Conservation (phyloP, 2,329 filamentous ascomycete genomes). For the Fusarium begoniae region DNA sequence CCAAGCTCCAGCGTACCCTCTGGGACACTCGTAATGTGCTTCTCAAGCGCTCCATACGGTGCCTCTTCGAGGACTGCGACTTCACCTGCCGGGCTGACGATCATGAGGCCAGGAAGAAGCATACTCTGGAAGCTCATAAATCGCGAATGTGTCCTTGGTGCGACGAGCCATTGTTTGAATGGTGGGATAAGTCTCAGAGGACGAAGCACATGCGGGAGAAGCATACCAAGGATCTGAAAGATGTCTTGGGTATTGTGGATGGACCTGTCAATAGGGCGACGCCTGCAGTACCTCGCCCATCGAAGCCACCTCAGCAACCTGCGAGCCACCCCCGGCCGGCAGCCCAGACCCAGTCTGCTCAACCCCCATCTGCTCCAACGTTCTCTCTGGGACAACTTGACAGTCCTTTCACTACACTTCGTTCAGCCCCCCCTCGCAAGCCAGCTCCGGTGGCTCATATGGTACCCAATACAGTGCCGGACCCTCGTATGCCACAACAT, state of each 20-base stretch:
- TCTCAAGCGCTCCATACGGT: slow-evolving; percentile 47
- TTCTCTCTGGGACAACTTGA: neutral
- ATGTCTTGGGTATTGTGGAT: neutral
- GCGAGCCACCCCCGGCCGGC: neutral
- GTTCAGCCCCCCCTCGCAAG: neutral
- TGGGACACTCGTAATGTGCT: slow-evolving; percentile 12
- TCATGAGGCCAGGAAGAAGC: slow-evolving; percentile 44
- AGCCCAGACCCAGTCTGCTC: neutral
- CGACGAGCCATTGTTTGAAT: slow-evolving; percentile 42
- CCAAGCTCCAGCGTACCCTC: slow-evolving; percentile 43
- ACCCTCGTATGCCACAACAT: neutral
- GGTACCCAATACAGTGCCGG: neutral
- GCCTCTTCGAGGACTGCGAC: slow-evolving; percentile 51
- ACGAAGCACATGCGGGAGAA: slow-evolving; percentile 43
- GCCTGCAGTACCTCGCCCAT: neutral
- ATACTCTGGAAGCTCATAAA: slow-evolving; percentile 50
- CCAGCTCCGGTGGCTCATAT: neutral
- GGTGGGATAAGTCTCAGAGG: slow-evolving; percentile 42
- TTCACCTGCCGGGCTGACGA: slow-evolving; percentile 47
- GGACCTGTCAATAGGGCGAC: too few relatives aligned
- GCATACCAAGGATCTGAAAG: slow-evolving; percentile 41
- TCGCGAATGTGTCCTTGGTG: slow-evolving; percentile 50
- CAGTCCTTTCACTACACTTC: neutral
- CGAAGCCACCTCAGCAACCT: neutral
- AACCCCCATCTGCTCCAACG: neutral